Percentiles rank a stretch among this genome's conserved stretches.
phyloP scores from a whole-genome alignment of 495 filamentous ascomycete genomes.

The Podospora comata region DNA sequence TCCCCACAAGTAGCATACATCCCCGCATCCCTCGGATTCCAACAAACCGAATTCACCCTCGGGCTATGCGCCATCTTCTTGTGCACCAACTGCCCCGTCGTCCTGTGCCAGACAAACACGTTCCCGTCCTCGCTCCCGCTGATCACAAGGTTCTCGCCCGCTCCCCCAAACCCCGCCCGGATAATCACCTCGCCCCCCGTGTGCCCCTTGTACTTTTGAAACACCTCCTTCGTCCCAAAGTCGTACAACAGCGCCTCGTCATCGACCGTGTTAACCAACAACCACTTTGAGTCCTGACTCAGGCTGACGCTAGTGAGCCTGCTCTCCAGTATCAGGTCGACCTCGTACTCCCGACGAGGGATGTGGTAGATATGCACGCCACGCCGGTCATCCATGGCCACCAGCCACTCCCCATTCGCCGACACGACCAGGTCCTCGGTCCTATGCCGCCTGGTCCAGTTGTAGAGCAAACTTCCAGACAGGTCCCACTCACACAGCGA shows the following conservation, averaged over 20 bases:
- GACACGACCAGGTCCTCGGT: conserved; percentile 83
- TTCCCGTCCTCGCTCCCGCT: conserved; percentile 71
- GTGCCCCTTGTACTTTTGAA: conserved; percentile 71
- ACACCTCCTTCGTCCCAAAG: conserved; percentile 66
- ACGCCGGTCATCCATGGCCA: conserved; percentile 68
- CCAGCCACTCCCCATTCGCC: conserved; percentile 70
- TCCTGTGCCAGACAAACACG: conserved; percentile 88
- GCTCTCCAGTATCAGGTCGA: conserved; percentile 62
- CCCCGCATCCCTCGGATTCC: conserved; percentile 78
- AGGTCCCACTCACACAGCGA: conserved; percentile 68
- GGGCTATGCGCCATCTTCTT: conserved; percentile 68
- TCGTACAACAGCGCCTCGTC: conserved; percentile 74
- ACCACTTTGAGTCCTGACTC: conserved; percentile 69
- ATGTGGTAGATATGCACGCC: conserved; percentile 83
- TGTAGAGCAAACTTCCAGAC: conserved; percentile 52
- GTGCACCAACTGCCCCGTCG: conserved; percentile 70
- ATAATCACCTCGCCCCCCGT: conserved; percentile 72
- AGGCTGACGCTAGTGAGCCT: conserved; percentile 75
- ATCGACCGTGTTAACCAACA: conserved; percentile 79
- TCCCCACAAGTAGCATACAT: conserved; percentile 94
- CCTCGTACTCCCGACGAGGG: conserved; percentile 65
- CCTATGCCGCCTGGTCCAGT: conserved; percentile 66
- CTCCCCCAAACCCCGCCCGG: conserved; percentile 79
- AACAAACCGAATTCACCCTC: conserved; percentile 86
- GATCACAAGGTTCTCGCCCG: conserved; percentile 83